Evolutionary conservation across 192 early-diverging fungal species (phyloP).

Genomic region (Coemansia sp.): DNA sequence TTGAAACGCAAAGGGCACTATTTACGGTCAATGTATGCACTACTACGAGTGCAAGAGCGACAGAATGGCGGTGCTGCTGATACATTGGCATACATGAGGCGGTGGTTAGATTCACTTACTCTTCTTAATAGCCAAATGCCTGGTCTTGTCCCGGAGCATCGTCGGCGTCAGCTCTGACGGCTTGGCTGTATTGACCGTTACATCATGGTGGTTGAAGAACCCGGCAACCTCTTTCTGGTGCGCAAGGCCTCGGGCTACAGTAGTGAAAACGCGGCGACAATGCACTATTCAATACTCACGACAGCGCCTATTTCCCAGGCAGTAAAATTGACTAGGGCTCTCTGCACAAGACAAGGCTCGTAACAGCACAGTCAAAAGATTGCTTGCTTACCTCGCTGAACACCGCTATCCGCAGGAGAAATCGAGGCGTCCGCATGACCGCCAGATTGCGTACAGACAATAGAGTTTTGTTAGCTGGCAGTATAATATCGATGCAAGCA

Average conservation of each 20-base stretch:
- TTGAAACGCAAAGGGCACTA: not conserved
- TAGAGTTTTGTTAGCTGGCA: constrained; percentile 1
- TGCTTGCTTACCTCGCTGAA: constrained; percentile 36
- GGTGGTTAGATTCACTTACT: constrained; percentile 19
- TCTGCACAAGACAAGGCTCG: not conserved
- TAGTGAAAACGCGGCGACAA: not conserved
- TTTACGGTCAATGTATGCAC: not conserved
- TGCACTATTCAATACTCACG: constrained; percentile 5
- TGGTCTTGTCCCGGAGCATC: constrained; percentile 46
- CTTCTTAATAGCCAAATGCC: constrained; percentile 43
- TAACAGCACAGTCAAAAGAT: not conserved
- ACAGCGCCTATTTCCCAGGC: not conserved
- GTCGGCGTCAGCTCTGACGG: constrained; percentile 43
- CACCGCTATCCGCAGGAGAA: constrained; percentile 23
- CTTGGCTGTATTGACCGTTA: constrained; percentile 48
- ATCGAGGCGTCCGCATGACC: not conserved
- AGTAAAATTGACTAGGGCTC: not conserved
- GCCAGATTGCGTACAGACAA: not conserved
- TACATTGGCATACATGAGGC: not conserved
- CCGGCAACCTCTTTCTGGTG: constrained; percentile 43
- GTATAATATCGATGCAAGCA: not conserved
- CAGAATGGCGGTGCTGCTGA: not conserved
- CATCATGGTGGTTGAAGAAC: constrained; percentile 46
- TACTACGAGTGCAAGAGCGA: not conserved
- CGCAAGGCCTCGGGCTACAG: constrained; percentile 51